Evolutionary conservation across 345 rosid species (phyloP).

Genomic region (Pseudoturritis turrita): DNA sequence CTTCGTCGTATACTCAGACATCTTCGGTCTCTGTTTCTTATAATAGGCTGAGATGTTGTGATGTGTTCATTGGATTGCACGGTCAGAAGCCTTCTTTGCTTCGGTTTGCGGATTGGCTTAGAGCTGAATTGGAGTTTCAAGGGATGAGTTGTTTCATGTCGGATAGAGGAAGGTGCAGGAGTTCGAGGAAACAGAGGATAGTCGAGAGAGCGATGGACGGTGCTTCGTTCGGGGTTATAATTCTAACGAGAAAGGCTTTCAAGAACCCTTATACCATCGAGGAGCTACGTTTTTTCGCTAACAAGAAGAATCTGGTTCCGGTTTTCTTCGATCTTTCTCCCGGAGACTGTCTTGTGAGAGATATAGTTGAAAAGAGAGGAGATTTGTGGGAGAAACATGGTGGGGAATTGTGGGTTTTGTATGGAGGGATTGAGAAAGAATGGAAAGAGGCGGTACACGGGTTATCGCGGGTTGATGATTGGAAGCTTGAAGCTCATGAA

Average conservation of each 20-base stretch:
- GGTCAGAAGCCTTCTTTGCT: constrained; percentile 77
- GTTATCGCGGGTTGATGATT: constrained; percentile 67
- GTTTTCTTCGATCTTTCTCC: constrained; percentile 80
- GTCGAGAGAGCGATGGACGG: constrained; percentile 80
- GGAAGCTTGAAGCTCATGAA: constrained; percentile 89
- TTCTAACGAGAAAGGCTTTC: constrained; percentile 75
- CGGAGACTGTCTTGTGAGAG: constrained; percentile 86
- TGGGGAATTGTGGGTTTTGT: constrained; percentile 77
- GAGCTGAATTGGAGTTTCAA: constrained; percentile 87
- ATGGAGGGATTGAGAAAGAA: constrained; percentile 86
- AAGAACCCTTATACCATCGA: constrained; percentile 77
- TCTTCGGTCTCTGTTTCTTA: constrained; percentile 61
- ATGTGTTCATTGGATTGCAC: constrained; percentile 73
- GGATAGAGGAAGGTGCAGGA: constrained; percentile 73
- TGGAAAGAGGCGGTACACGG: constrained; percentile 88
- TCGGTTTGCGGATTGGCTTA: constrained; percentile 79
- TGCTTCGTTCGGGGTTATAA: constrained; percentile 80
- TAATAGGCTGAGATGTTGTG: constrained; percentile 69
- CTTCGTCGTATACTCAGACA: constrained; percentile 44
- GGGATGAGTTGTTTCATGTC: constrained; percentile 90
- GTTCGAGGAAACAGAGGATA: constrained; percentile 56
- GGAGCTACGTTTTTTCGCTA: constrained; percentile 70
- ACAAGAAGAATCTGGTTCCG: constrained; percentile 90
- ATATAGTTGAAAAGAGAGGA: constrained; percentile 90
- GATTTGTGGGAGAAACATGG: constrained; percentile 94